phyloP scores from a whole-genome alignment of 306 rosid species.

The Echinosophora koreensis region DNA sequence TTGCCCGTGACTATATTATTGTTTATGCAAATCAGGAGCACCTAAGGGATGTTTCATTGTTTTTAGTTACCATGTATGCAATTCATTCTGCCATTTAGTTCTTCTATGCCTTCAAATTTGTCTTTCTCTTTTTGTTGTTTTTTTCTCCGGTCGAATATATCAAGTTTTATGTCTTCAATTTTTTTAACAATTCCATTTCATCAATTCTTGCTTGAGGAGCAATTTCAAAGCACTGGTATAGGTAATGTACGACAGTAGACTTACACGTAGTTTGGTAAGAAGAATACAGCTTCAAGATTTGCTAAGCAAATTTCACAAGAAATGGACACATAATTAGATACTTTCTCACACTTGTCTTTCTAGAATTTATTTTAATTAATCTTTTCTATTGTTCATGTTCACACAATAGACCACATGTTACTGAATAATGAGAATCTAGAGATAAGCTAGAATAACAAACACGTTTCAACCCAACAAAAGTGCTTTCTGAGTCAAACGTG shows the following conservation, averaged over 20 bases:
- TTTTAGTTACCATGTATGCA: slow-evolving; percentile 5
- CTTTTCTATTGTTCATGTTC: not conserved
- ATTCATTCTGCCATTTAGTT: not conserved
- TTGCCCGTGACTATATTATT: slow-evolving; percentile 34
- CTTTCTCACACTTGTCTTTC: not conserved
- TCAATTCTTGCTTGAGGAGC: slow-evolving; percentile 16
- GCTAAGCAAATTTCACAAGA: slow-evolving; percentile 8
- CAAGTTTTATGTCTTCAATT: not conserved
- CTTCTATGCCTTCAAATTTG: not conserved
- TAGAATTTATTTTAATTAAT: not conserved
- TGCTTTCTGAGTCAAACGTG: too few species aligned
- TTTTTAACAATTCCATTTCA: slow-evolving; percentile 7
- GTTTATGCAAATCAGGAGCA: slow-evolving; percentile 16
- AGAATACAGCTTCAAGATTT: slow-evolving; percentile 22
- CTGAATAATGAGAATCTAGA: slow-evolving; percentile 10
- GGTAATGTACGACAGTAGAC: not conserved
- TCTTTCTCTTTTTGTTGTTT: slow-evolving; percentile 1
- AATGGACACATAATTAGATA: not conserved
- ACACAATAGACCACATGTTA: slow-evolving; percentile 32
- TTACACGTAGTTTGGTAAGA: slow-evolving; percentile 1
- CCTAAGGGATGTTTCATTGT: not conserved
- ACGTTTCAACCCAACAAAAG: too few species aligned
- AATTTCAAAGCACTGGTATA: slow-evolving; percentile 6
- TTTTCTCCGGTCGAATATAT: not conserved
- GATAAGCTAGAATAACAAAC: not conserved